Base-by-base conservation (phyloP, 495 filamentous ascomycete genomes). In the Massariosphaeria phaeospora region DNA sequence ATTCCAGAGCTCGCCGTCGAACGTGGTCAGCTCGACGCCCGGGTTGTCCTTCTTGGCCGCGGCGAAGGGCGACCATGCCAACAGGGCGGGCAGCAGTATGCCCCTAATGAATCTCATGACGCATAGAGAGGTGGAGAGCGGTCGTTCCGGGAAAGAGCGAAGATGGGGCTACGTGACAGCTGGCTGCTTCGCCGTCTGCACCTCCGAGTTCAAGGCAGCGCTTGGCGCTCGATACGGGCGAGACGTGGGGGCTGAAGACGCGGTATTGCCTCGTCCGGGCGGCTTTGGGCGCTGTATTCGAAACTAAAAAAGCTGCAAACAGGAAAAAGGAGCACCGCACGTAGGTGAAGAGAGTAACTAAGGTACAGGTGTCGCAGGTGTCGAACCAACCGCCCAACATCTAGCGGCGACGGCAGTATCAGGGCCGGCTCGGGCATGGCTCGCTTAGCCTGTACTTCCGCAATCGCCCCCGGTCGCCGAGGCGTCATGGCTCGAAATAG, bases 1-100 rank as follows among this genome's bases (percentile, higher is more conserved):
- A 64, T 80, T 77, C 39, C 45, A 48, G 1, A 86, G 88, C 54
- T 71, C 57, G 52, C 77, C 69, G 36, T 85, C 74, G 69, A 96
- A 84, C 21, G 75, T 66, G 24, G 69, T 84, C 40, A 70, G 52
- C 11, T 68, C 67, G 50, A 84, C 70, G 40, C 73, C 69, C 9
- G 81, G 82, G 24, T 70, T 68, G 46, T 74, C 70, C 55, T 79
- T 76, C 62, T 79, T 77, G 9, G 73, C 73, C 12, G 52, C 42
- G 45, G 52, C 60, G 20, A 57, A n/a, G 21, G 62, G 36, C 15
- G 46, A 52, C 15, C 63, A 29, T 34, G 41, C 63, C 59, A 67
- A 56, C 40, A 62, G 29, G 38, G 49, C 65, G 52, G 61, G 58
- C 62, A 67, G 47, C 52, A 64, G 55, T 55, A 64, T 57, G 57